Evolutionary conservation across 768 basidiomycete genomes (phyloP), one percentile per base, ranked within the genome.

Genomic region (Leccinum obscurum): DNA sequence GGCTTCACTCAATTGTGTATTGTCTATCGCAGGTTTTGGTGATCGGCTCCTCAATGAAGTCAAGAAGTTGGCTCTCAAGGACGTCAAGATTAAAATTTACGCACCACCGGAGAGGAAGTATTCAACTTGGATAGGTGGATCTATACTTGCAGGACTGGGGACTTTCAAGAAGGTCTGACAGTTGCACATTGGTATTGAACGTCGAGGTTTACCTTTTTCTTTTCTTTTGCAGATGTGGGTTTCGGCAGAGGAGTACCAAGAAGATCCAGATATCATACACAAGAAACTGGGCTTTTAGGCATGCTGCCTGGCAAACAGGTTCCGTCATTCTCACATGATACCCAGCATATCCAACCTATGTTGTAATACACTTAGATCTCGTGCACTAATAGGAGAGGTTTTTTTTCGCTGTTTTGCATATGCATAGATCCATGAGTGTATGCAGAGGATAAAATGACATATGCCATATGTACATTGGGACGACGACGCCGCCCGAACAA

Each of bases 21-120:
- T 48, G 35, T 57, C 50, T 30, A 48, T 48, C 51, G 32, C 64
- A 89, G 96, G 96, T 4, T 98, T 97, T 74, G 97, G 95, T 54
- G 97, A 98, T 77, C 89, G 97, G 56, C 81, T 99, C 54, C 80
- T 98, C 60, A 93, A 95, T 68, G 97, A 99, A 76, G 92, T 97
- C 55, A 98, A 98, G 82, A 95, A 93, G 78, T 78, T 97, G 52
- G 93, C 95, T 28, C 75, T 98, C 64, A 94, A 95, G 73, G 96
- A 98, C 66, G 85, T 96, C 69, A 99, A 98, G 81, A 94, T 99
- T 76, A 97, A 96, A 80, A 99, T 99, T 68, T 96, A 93, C 67
- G 97, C 97, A 28, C 97, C 97, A 20, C 97, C 97, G n/a, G 97
- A 99, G 77, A 88, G 97, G 66, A 99, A 98, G 76, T 96, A 96